Evolutionary conservation across 768 basidiomycete species (phyloP).

Genomic region (Xerocomellus dryophilus): DNA sequence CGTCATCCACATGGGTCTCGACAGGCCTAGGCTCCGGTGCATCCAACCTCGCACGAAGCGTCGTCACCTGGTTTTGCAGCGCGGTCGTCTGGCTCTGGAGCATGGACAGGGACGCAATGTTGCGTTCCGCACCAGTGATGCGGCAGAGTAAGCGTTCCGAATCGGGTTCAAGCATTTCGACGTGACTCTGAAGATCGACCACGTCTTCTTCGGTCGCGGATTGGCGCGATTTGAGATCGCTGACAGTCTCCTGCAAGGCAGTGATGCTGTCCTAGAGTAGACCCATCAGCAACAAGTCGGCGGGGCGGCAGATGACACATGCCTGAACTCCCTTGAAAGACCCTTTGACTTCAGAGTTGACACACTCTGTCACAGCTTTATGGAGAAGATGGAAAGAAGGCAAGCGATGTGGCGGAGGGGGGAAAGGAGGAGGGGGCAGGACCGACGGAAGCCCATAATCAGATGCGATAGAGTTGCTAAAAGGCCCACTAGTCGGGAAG

Average conservation of each 20-base stretch:
- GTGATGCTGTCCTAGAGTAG: constrained; percentile 24
- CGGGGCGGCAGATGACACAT: background rate
- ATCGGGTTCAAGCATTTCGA: constrained; percentile 39
- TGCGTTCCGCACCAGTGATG: constrained; percentile 28
- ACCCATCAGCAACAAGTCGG: background rate
- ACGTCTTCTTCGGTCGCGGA: constrained; percentile 29
- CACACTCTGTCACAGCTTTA: constrained; percentile 15
- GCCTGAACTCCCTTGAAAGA: constrained; percentile 25
- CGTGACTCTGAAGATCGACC: constrained; percentile 33
- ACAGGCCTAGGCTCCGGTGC: constrained; percentile 3
- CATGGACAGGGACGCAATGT: constrained; percentile 29
- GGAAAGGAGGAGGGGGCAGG: constrained; percentile 4
- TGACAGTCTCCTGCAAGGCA: constrained; percentile 19
- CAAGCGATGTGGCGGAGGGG: constrained; percentile 7
- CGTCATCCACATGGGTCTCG: constrained; percentile 19
- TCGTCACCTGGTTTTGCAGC: constrained; percentile 20
- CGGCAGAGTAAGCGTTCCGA: constrained; percentile 30
- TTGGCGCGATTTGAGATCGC: constrained; percentile 25
- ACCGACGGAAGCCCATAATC: constrained; percentile 19
- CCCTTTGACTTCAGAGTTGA: constrained; percentile 23
- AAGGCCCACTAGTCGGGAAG: constrained; percentile 19
- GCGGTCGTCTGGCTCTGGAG: constrained; percentile 24
- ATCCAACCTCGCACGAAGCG: constrained; percentile 23
- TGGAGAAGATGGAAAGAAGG: constrained; percentile 16
- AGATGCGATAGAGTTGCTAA: constrained; percentile 18